Evolutionary conservation across 2,329 filamentous ascomycete genomes (phyloP).

Genomic region (Phaeosphaeria sp.): DNA sequence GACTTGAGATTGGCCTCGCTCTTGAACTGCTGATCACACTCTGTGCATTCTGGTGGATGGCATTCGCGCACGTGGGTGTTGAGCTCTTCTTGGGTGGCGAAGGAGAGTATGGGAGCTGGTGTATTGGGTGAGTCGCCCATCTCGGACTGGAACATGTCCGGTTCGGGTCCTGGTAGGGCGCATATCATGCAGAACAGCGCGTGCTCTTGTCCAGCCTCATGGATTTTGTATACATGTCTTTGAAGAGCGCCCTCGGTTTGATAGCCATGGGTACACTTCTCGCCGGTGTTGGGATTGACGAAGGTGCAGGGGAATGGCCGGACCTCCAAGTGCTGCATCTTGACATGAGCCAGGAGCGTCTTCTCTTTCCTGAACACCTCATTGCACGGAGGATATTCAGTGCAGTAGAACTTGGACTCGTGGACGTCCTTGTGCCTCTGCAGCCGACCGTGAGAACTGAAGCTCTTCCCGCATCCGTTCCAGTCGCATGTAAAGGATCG

Average conservation of each 20-base stretch:
- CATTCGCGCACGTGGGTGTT: constrained; percentile 74
- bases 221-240: constrained; percentile 73
- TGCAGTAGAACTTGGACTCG: constrained; percentile 77
- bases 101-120: constrained; percentile 50
- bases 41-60: constrained; percentile 75
- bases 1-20: constrained; percentile 60
- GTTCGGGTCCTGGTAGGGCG: constrained; percentile 37
- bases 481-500: constrained; percentile 75
- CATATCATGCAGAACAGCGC: constrained; percentile 83
- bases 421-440: constrained; percentile 81
- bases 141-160: constrained; percentile 38
- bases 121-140: constrained; percentile 18
- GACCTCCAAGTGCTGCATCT: constrained; percentile 74
- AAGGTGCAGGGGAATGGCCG: constrained; percentile 75
- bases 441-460: constrained; percentile 79
- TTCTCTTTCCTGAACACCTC: constrained; percentile 87
- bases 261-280: constrained; percentile 72
- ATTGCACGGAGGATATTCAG: constrained; percentile 71
- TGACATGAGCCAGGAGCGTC: constrained; percentile 83
- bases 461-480: constrained; percentile 77
- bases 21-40: constrained; percentile 74
- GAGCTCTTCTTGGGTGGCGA: constrained; percentile 74
- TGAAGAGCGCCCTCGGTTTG: constrained; percentile 75
- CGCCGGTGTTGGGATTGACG: constrained; percentile 58
- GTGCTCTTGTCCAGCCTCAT: constrained; percentile 62